A percentile compares a stretch with the other conserved stretches of the same genome.
Evolutionary conservation across 2,329 filamentous ascomycete genomes (phyloP).

Genomic region (Neopestalotiopsis sp.): DNA sequence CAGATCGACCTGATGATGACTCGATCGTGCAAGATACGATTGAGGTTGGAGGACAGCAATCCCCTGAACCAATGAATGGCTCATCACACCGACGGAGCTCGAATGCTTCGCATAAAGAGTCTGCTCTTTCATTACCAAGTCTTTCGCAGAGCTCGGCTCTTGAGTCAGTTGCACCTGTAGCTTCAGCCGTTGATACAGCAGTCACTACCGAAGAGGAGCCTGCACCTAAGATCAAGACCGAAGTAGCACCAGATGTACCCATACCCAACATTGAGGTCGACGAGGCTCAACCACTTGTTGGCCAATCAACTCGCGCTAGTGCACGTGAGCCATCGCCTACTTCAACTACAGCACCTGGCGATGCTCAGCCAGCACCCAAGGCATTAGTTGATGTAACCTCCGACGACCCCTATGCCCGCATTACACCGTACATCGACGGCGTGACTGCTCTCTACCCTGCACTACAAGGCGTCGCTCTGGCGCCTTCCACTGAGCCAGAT

Average conservation of each 20-base stretch:
- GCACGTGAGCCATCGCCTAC: neutral
- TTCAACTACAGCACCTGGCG: neutral
- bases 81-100: constrained; percentile 37
- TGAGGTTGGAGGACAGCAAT: constrained; percentile 54
- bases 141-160: constrained; percentile 19
- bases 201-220: constrained; percentile 5
- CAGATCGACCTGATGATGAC: constrained; percentile 41
- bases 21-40: constrained; percentile 63
- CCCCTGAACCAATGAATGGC: constrained; percentile 36
- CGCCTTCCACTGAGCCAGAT: constrained; percentile 21
- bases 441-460: constrained; percentile 31
- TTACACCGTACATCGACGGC: constrained; percentile 36
- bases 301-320: neutral
- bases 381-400: constrained; percentile 15
- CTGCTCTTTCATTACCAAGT: constrained; percentile 17
- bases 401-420: constrained; percentile 26
- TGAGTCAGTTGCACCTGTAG: constrained; percentile 17
- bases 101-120: constrained; percentile 30
- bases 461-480: constrained; percentile 20
- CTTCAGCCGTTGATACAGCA: neutral
- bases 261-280: constrained; percentile 18
- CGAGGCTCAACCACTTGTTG: neutral
- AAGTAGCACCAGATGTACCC: neutral
- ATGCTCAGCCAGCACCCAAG: neutral
- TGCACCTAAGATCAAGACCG: neutral